Evolutionary conservation across 2,329 filamentous ascomycete genomes (phyloP), one percentile per base, ranked within the genome.

Genomic region (Colletotrichum shisoi): DNA sequence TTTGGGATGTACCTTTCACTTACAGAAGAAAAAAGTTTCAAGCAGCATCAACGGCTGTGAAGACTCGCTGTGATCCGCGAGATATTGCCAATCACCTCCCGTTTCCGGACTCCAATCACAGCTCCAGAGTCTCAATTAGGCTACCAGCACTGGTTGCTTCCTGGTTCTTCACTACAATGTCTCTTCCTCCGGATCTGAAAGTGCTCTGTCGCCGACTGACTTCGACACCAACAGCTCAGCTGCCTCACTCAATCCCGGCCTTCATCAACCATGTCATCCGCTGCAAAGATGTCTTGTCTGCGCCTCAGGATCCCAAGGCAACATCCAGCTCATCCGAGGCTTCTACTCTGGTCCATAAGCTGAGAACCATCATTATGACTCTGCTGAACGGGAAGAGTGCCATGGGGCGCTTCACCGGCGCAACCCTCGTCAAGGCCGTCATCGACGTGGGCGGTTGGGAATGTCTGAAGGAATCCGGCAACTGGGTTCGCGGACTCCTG

Each of bases 361-460:
- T 96, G 73, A 92, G 91, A 75, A 92, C 91, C 4, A 88, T 92
- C 60, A 82, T 97, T 67, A 89, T 88, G 1, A 89, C 91, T 13
- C 82, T 97, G 15, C 81, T 97, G 40, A 91, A 92, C 74, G 93
- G 94, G 63, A 89, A 89, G 66, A 92, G 81, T 54, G 76, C 87
- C 2, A 87, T 93, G 72, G 92, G 90, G 49, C 87, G 92, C 73
- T 96, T 94, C 80, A 85, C 89, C 19, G 93, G 90, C 7, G 87
- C 91, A 49, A 88, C 91, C 17, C 79, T 97, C 56, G 86, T 93
- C 77, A 97, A 97, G 79, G 87, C 91, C 4, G 82, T 89, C 4
- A 82, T 97, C 49, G 94, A 97, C 73, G 87, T 91, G 46, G 93
- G 93, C 27, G 93, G 93, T 52, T 93, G 91, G 88, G 92, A 96